Evolutionary conservation across 2,329 filamentous ascomycete species (phyloP).

Genomic region (Aspergillus sp.): DNA sequence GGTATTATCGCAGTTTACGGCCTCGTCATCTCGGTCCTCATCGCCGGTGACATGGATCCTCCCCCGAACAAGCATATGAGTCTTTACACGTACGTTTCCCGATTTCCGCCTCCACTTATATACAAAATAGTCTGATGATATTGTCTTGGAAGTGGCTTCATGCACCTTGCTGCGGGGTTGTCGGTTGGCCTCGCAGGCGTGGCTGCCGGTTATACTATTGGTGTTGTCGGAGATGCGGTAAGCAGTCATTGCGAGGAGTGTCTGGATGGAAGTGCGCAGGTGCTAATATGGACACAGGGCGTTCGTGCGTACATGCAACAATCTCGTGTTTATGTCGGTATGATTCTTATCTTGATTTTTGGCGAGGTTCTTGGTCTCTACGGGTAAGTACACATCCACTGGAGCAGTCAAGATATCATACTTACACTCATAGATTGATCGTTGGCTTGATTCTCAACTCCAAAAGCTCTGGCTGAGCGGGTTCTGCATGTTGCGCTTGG

Average conservation of each 20-base stretch:
- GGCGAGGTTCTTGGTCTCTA: conserved; percentile 96
- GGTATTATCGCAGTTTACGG: conserved; percentile 99
- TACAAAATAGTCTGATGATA: conserved; percentile 20
- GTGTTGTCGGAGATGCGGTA: conserved; percentile 88
- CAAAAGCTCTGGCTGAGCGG: conserved; percentile 54
- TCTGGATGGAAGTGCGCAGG: background rate
- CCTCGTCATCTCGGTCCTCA: conserved; percentile 93
- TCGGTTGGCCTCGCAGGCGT: conserved; percentile 90
- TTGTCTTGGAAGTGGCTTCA: conserved; percentile 67
- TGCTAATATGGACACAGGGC: conserved; percentile 51
- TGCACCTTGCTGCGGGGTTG: conserved; percentile 88
- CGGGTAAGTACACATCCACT: conserved; percentile 63
- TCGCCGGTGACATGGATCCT: conserved; percentile 82
- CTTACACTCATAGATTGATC: conserved; percentile 66
- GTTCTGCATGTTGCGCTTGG: conserved; percentile 1
- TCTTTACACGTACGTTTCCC: conserved; percentile 70
- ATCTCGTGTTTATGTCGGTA: conserved; percentile 93
- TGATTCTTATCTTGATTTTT: conserved; percentile 98
- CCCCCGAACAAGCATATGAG: conserved; percentile 70
- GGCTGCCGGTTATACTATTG: conserved; percentile 94
- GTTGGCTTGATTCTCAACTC: conserved; percentile 93
- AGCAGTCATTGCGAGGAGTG: conserved; percentile 25
- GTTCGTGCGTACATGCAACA: conserved; percentile 96
- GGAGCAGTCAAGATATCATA: background rate
- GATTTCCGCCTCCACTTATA: background rate